These are phyloP conservation scores for Penicillium vulpinum DNA, from an alignment of 2,329 filamentous ascomycete genomes.

Conservation along the genomic window DNA sequence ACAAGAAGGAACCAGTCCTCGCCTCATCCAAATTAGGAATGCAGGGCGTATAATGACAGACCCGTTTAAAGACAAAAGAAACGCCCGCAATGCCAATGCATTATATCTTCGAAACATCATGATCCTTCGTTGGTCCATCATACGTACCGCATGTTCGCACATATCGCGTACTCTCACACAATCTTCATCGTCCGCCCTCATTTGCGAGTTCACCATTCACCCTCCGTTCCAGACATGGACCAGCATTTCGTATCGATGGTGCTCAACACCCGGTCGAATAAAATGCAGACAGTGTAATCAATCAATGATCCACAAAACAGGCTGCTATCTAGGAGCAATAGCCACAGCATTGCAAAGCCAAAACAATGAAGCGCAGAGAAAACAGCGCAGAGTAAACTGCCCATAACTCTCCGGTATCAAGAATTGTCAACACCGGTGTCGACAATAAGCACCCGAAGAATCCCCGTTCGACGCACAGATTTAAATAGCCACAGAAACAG, in stretches of 20 bases:
- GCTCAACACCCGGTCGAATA: constrained; percentile 1
- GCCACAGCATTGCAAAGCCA: not conserved
- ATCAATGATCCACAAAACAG: not conserved
- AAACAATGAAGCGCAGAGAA: not conserved
- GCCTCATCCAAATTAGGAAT: not conserved
- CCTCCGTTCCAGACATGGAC: not conserved
- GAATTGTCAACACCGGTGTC: not conserved
- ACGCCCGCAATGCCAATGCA: constrained; percentile 6
- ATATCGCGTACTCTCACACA: not conserved
- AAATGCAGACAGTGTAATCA: not conserved
- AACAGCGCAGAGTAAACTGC: not conserved
- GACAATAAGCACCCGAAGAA: not conserved
- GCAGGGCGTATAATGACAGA: not conserved
- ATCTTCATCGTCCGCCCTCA: too few relatives aligned
- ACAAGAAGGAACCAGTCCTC: not conserved
- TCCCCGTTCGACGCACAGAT: not conserved
- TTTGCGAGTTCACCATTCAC: not conserved
- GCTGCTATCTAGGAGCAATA: not conserved
- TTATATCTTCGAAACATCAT: not conserved
- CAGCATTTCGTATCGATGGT: not conserved
- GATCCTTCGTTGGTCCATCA: not conserved
- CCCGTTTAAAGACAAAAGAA: not conserved
- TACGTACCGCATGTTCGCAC: not conserved
- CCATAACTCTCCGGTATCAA: not conserved
- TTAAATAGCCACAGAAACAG: too few relatives aligned